Percentiles rank a stretch among this genome's conserved stretches.
phyloP scores from a whole-genome alignment of 1,139 yeast species.

The Blastobotrys illinoisensis region DNA sequence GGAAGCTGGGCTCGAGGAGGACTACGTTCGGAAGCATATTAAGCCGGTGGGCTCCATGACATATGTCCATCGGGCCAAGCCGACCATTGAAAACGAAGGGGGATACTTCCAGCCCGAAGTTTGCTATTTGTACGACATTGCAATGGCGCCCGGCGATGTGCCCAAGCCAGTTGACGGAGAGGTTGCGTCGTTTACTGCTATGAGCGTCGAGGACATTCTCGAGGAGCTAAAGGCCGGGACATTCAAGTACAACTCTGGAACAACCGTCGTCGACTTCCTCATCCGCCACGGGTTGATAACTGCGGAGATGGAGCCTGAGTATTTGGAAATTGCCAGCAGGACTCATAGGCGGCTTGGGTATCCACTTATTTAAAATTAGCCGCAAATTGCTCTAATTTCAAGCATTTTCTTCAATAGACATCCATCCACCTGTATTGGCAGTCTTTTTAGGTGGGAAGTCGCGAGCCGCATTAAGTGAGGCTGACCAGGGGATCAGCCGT shows the following conservation, averaged over 20 bases:
- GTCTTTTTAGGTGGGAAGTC: too few species aligned
- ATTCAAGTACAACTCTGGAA: constrained; percentile 86
- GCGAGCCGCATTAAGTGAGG: neutral
- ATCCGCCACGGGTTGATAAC: constrained; percentile 71
- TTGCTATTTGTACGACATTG: constrained; percentile 70
- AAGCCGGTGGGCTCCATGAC: constrained; percentile 61
- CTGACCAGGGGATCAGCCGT: neutral
- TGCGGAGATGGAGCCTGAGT: constrained; percentile 58
- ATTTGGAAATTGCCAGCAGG: constrained; percentile 49
- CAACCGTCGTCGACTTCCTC: constrained; percentile 74
- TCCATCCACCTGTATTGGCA: too few species aligned
- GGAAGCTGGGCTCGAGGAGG: constrained; percentile 73
- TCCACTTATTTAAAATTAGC: neutral
- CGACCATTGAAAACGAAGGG: constrained; percentile 35
- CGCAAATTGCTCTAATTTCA: too few species aligned
- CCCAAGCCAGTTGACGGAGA: constrained; percentile 86
- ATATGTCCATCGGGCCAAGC: constrained; percentile 37
- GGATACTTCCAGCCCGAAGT: constrained; percentile 83
- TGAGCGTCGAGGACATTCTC: constrained; percentile 55
- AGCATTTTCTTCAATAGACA: too few species aligned
- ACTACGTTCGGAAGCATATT: constrained; percentile 44
- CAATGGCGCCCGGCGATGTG: constrained; percentile 44
- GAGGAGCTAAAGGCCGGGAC: constrained; percentile 45
- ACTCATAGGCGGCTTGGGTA: constrained; percentile 54
- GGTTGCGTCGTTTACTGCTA: constrained; percentile 63